Percentiles rank a stretch among this genome's conserved stretches.
phyloP scores from a whole-genome alignment of 2,329 filamentous ascomycete species.

The Pseudogymnoascus sp. region DNA sequence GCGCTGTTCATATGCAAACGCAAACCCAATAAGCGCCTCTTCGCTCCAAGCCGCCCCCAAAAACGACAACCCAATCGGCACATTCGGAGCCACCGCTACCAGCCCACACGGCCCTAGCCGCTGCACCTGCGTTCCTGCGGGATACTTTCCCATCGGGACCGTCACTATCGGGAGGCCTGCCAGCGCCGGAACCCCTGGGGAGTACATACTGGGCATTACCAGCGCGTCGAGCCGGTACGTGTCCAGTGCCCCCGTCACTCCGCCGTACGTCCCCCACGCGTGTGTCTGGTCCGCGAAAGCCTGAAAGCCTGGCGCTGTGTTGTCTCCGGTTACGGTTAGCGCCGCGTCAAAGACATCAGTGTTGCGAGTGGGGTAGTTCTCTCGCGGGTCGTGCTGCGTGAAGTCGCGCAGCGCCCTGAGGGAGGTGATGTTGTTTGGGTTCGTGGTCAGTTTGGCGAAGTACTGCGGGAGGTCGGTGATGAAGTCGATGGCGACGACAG shows the following conservation, averaged over 20 bases:
- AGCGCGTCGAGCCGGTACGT: constrained; percentile 52
- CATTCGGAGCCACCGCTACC: constrained; percentile 12
- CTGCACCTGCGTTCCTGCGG: constrained; percentile 33
- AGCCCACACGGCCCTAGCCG: neutral
- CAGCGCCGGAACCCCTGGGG: constrained; percentile 41
- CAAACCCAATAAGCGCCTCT: constrained; percentile 51
- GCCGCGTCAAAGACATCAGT: constrained; percentile 47
- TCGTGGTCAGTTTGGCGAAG: constrained; percentile 44
- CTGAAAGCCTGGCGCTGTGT: constrained; percentile 43
- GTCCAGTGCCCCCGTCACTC: constrained; percentile 50
- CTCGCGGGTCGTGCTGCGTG: constrained; percentile 42
- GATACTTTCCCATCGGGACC: constrained; percentile 52
- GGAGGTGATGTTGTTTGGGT: constrained; percentile 45
- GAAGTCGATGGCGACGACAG: constrained; percentile 52
- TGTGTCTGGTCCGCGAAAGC: neutral
- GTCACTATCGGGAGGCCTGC: constrained; percentile 53
- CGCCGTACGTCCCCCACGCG: constrained; percentile 30
- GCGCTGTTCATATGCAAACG: constrained; percentile 54
- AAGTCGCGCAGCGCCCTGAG: constrained; percentile 45
- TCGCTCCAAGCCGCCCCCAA: constrained; percentile 53
- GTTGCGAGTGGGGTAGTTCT: constrained; percentile 54
- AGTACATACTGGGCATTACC: constrained; percentile 46
- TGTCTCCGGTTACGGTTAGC: constrained; percentile 44
- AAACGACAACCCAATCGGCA: constrained; percentile 49
- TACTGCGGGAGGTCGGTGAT: constrained; percentile 47